Evolutionary conservation across 345 rosid genomes (phyloP).

Genomic region (Anastatica hierochuntica): DNA sequence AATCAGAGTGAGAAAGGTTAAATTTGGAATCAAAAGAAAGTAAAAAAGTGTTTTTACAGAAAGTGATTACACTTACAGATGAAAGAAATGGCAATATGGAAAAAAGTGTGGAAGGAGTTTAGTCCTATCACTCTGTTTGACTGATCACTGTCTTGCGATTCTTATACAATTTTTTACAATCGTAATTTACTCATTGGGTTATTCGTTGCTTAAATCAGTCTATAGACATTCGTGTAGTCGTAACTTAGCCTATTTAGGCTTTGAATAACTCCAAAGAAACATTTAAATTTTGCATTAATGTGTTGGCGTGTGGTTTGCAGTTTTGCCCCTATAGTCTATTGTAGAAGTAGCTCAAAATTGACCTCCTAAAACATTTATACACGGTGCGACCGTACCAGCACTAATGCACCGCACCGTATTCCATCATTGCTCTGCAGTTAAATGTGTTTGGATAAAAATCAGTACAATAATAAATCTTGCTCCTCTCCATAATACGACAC

Average conservation of each 20-base stretch:
- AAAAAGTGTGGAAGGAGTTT: conserved; percentile 15
- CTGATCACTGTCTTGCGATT: conserved; percentile 19
- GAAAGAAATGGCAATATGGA: conserved; percentile 11
- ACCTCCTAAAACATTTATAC: too few relatives aligned
- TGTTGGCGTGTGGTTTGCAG: too few relatives aligned
- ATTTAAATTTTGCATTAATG: too few relatives aligned
- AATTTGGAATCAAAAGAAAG: conserved; percentile 1
- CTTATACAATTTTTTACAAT: background rate
- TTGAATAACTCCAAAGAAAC: background rate
- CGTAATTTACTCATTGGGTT: background rate
- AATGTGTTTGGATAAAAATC: too few relatives aligned
- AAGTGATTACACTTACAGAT: conserved; percentile 18
- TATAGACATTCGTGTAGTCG: background rate
- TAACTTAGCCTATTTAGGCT: conserved; percentile 3
- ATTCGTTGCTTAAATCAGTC: background rate
- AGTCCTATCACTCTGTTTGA: conserved; percentile 26
- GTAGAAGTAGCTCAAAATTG: too few relatives aligned
- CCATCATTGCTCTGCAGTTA: too few relatives aligned
- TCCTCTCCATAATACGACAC: too few relatives aligned
- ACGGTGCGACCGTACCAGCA: too few relatives aligned
- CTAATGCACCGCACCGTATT: too few relatives aligned
- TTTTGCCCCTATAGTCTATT: too few relatives aligned
- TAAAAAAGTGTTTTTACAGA: conserved; percentile 10
- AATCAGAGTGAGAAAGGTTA: too few relatives aligned
- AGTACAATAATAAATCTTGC: too few relatives aligned